Conservation (phyloP, 1,284 basidiomycete genomes). For the Ustilago cynodontis region DNA sequence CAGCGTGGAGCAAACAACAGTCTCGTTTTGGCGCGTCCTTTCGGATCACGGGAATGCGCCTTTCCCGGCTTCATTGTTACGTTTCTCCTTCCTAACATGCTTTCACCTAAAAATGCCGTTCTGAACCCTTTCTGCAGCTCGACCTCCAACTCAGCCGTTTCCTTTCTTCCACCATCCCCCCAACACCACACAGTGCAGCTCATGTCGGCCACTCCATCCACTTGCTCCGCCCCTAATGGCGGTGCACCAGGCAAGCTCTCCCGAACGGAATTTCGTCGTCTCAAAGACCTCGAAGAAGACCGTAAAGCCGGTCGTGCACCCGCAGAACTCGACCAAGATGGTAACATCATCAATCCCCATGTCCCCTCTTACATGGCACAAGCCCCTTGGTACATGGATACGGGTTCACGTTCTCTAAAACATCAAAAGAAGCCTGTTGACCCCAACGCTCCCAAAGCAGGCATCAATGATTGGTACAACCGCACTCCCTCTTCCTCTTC, state of each 20-base stretch:
- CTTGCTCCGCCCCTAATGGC: slow-evolving; percentile 1
- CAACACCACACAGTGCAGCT: background rate
- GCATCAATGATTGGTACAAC: slow-evolving; percentile 92
- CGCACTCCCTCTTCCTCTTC: slow-evolving; percentile 73
- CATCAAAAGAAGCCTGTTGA: slow-evolving; percentile 82
- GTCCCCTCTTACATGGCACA: slow-evolving; percentile 81
- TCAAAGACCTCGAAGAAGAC: slow-evolving; percentile 91
- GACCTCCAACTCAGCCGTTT: background rate
- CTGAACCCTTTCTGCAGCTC: background rate
- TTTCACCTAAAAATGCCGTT: background rate
- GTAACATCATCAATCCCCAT: slow-evolving; percentile 95
- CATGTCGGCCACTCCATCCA: slow-evolving; percentile 64
- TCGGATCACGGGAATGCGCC: slow-evolving; percentile 16
- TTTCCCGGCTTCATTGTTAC: background rate
- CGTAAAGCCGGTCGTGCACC: slow-evolving; percentile 97
- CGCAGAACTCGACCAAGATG: slow-evolving; percentile 92
- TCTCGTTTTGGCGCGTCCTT: no score
- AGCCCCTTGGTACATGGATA: slow-evolving; percentile 98
- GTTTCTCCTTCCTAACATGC: no score
- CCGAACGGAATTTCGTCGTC: slow-evolving; percentile 89
- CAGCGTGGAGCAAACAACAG: no score
- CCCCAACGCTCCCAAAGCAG: slow-evolving; percentile 77
- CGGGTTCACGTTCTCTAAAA: slow-evolving; percentile 83
- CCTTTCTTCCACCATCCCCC: background rate
- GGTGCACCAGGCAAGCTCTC: no score